phyloP scores from a whole-genome alignment of 441 rosid genomes.

The Adansonia madagascariensis region DNA sequence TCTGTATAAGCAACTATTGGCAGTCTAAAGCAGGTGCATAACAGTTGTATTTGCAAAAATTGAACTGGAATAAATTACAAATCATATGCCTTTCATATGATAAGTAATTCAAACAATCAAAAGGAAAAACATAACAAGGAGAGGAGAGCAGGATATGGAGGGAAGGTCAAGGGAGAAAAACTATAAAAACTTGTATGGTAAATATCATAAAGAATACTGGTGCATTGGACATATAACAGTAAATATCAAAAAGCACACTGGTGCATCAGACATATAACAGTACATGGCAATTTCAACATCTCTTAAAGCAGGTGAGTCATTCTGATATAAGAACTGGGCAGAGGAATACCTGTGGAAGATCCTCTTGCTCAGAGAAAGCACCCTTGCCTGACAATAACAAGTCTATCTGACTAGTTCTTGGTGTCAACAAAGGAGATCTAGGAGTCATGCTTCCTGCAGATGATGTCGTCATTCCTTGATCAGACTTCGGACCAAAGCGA shows the following conservation, averaged over 20 bases:
- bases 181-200: neutral
- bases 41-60: slow-evolving; percentile 4
- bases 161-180: neutral
- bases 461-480: slow-evolving; percentile 97
- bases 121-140: neutral
- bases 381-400: slow-evolving; percentile 84
- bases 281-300: slow-evolving; percentile 1
- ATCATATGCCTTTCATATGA: neutral
- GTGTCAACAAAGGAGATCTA: slow-evolving; percentile 90
- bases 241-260: neutral
- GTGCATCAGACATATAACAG: neutral
- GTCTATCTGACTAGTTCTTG: slow-evolving; percentile 87
- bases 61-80: neutral
- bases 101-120: slow-evolving; percentile 4
- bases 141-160: neutral
- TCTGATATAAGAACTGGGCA: slow-evolving; percentile 6
- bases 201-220: neutral
- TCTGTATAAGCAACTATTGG: neutral
- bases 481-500: slow-evolving; percentile 93
- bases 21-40: neutral
- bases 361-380: slow-evolving; percentile 77
- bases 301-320: neutral
- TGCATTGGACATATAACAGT: neutral
- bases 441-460: slow-evolving; percentile 99
- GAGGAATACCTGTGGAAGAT: slow-evolving; percentile 75